Evolutionary conservation across 495 filamentous ascomycete species (phyloP).

Genomic region (Choiromyces venosus): DNA sequence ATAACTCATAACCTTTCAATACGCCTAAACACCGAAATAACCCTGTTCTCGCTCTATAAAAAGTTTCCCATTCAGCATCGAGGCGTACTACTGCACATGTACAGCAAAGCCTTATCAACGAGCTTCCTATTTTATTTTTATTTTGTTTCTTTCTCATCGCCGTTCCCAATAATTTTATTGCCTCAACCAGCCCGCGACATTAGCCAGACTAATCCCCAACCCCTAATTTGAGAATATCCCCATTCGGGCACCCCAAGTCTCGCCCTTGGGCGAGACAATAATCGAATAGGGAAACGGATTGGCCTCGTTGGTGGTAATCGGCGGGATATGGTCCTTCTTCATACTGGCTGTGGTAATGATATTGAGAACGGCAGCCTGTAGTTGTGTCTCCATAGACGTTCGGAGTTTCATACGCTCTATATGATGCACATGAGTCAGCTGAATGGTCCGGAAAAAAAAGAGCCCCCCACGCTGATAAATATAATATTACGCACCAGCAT

Average conservation of each 20-base stretch:
- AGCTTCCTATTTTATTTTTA: background rate
- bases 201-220: background rate
- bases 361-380: constrained; percentile 79
- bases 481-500: constrained; percentile 60
- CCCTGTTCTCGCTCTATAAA: background rate
- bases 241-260: constrained; percentile 74
- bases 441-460: background rate
- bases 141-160: background rate
- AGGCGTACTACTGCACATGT: background rate
- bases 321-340: constrained; percentile 94
- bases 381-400: constrained; percentile 76
- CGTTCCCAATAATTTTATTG: background rate
- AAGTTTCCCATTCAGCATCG: background rate
- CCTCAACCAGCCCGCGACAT: background rate
- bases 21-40: background rate
- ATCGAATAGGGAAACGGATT: constrained; percentile 97
- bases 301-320: constrained; percentile 83
- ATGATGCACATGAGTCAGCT: constrained; percentile 5
- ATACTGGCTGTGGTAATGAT: constrained; percentile 76
- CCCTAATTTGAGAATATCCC: constrained; percentile 57
- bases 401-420: constrained; percentile 80
- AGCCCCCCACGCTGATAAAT: background rate
- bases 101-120: background rate
- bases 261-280: constrained; percentile 69
- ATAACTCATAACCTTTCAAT: background rate